These are phyloP conservation scores for Syzygium syzygioides DNA, from an alignment of 441 rosid species.

Conservation along the genomic window DNA sequence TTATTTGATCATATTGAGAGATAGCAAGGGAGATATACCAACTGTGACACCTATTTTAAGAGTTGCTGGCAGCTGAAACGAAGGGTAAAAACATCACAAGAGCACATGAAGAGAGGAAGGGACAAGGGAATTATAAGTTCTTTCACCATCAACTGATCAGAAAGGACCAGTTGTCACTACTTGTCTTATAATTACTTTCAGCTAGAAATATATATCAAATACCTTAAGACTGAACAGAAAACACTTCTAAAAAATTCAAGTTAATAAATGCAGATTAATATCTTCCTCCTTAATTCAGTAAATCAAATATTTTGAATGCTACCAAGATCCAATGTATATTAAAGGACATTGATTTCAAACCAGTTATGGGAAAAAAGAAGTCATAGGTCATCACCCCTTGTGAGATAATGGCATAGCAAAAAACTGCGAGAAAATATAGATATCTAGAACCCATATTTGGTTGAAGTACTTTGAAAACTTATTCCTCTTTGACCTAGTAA, in stretches of 20 bases:
- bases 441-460: no score
- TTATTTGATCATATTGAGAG: no score
- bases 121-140: background rate
- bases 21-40: no score
- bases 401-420: background rate
- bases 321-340: no score
- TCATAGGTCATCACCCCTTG: background rate
- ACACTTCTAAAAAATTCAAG: background rate
- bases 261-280: background rate
- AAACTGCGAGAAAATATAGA: no score
- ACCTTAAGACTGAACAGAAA: background rate
- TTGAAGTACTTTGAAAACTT: no score
- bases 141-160: background rate
- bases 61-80: background rate
- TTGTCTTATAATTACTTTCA: background rate
- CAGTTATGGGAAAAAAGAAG: background rate
- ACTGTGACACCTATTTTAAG: background rate
- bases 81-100: background rate
- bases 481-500: no score
- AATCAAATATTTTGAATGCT: no score
- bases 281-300: background rate
- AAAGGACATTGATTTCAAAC: background rate
- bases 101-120: background rate
- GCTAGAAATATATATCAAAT: background rate
- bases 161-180: background rate